phyloP scores from a whole-genome alignment of 2,329 filamentous ascomycete species.

The Neoarthrinium moseri region DNA sequence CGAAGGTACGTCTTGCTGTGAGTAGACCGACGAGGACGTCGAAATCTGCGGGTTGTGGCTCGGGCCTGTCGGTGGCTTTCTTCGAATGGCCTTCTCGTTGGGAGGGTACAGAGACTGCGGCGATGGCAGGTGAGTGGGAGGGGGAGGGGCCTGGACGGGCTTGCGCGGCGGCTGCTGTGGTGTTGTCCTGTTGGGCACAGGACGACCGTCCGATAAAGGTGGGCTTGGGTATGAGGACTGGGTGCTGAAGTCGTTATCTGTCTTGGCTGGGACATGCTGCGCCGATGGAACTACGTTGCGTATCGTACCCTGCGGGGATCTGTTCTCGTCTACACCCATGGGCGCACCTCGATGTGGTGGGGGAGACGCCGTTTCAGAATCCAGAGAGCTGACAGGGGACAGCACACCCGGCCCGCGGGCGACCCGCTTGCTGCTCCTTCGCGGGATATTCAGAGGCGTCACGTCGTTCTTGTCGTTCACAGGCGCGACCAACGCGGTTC shows the following conservation, averaged over 20 bases:
- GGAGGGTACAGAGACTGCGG: slow-evolving; percentile 24
- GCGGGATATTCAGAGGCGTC: slow-evolving; percentile 55
- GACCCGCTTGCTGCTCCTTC: slow-evolving; percentile 45
- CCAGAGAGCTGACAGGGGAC: slow-evolving; percentile 30
- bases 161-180: slow-evolving; percentile 6
- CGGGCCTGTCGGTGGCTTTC: slow-evolving; percentile 36
- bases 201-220: slow-evolving; percentile 31
- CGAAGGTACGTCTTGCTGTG: slow-evolving; percentile 26
- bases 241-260: slow-evolving; percentile 10
- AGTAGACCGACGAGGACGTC: slow-evolving; percentile 34
- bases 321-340: slow-evolving; percentile 6
- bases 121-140: slow-evolving; percentile 14
- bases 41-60: slow-evolving; percentile 30
- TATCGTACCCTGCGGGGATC: slow-evolving; percentile 25
- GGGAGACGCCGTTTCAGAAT: slow-evolving; percentile 32
- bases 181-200: slow-evolving; percentile 13
- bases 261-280: slow-evolving; percentile 16
- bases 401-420: slow-evolving; percentile 20
- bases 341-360: slow-evolving; percentile 8
- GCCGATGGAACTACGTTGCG: slow-evolving; percentile 35
- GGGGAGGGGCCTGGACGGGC: slow-evolving; percentile 9
- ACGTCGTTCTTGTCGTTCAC: slow-evolving; percentile 59
- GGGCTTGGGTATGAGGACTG: slow-evolving; percentile 35
- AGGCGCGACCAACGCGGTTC: slow-evolving; percentile 61
- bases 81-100: slow-evolving; percentile 39